Conservation (phyloP, 1,284 basidiomycete genomes). For the Irpex sp. region DNA sequence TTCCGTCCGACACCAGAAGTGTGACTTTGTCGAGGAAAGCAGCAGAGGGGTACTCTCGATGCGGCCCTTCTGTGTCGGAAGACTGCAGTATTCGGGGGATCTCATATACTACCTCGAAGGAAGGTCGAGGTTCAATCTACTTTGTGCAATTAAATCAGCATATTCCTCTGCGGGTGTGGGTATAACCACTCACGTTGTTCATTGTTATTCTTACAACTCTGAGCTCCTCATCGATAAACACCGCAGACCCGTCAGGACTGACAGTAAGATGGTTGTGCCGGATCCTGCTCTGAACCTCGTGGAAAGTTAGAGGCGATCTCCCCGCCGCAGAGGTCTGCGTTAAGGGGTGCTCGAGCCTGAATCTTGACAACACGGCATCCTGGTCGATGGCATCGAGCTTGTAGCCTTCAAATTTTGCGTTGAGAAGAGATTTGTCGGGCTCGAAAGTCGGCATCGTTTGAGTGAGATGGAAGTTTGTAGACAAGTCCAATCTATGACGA, state of each 20-base stretch:
- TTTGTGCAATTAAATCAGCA: slow-evolving; percentile 14
- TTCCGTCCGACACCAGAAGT: slow-evolving; percentile 71
- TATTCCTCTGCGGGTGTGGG: background rate
- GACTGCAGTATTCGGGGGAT: slow-evolving; percentile 51
- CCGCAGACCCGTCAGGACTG: slow-evolving; percentile 40
- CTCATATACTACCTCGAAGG: slow-evolving; percentile 55
- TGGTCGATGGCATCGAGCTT: slow-evolving; percentile 62
- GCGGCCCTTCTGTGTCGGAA: slow-evolving; percentile 32
- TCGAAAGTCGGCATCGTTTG: slow-evolving; percentile 26
- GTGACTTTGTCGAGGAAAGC: slow-evolving; percentile 48
- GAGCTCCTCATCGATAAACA: slow-evolving; percentile 72
- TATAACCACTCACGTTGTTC: slow-evolving; percentile 43
- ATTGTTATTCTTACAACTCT: slow-evolving; percentile 62
- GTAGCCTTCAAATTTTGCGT: slow-evolving; percentile 84
- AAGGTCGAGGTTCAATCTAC: slow-evolving; percentile 52
- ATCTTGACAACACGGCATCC: slow-evolving; percentile 48
- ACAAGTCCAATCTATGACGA: background rate
- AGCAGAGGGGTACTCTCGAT: slow-evolving; percentile 77
- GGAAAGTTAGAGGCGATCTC: slow-evolving; percentile 60
- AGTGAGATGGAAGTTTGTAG: background rate
- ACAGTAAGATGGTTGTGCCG: slow-evolving; percentile 79
- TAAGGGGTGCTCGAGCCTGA: slow-evolving; percentile 46
- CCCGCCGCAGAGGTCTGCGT: slow-evolving; percentile 63
- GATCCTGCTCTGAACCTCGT: slow-evolving; percentile 82
- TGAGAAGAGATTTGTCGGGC: slow-evolving; percentile 51